Evolutionary conservation across 495 filamentous ascomycete genomes (phyloP).

Genomic region (Aspergillus diversus): DNA sequence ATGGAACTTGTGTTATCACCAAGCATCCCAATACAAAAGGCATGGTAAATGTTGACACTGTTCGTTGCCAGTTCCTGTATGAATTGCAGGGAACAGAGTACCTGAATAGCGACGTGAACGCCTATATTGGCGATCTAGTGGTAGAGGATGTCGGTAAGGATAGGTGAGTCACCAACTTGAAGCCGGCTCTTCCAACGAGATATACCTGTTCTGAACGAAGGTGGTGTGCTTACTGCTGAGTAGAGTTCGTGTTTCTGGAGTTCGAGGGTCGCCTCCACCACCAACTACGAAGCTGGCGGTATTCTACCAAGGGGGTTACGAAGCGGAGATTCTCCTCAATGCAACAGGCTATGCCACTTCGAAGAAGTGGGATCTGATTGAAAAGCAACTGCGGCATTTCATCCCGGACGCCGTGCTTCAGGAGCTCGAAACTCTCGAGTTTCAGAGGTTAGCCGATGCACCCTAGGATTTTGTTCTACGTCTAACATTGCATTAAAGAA

Average conservation of each 20-base stretch:
- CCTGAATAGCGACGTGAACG: slow-evolving; percentile 57
- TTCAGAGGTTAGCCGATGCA: slow-evolving; percentile 27
- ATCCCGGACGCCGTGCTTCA: slow-evolving; percentile 20
- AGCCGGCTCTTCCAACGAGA: background rate
- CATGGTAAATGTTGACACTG: slow-evolving; percentile 41
- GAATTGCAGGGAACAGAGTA: slow-evolving; percentile 60
- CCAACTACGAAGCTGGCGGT: slow-evolving; percentile 59
- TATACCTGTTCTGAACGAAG: background rate
- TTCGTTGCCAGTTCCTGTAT: slow-evolving; percentile 57
- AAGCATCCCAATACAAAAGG: slow-evolving; percentile 33
- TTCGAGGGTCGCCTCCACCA: slow-evolving; percentile 51
- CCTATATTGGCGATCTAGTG: slow-evolving; percentile 43
- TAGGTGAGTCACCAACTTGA: slow-evolving; percentile 23
- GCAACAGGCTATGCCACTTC: slow-evolving; percentile 44
- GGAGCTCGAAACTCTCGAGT: slow-evolving; percentile 35
- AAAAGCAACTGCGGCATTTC: slow-evolving; percentile 41
- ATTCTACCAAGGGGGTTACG: slow-evolving; percentile 51
- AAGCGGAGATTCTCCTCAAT: slow-evolving; percentile 46
- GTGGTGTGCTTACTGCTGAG: slow-evolving; percentile 11
- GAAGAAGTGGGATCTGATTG: slow-evolving; percentile 46
- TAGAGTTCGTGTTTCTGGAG: slow-evolving; percentile 47
- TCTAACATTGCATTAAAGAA: slow-evolving; percentile 14
- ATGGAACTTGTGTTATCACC: slow-evolving; percentile 36
- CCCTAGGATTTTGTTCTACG: background rate
- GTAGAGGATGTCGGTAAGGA: slow-evolving; percentile 37